Evolutionary conservation across 2,329 filamentous ascomycete species (phyloP).

Genomic region (Leptographium procerum): DNA sequence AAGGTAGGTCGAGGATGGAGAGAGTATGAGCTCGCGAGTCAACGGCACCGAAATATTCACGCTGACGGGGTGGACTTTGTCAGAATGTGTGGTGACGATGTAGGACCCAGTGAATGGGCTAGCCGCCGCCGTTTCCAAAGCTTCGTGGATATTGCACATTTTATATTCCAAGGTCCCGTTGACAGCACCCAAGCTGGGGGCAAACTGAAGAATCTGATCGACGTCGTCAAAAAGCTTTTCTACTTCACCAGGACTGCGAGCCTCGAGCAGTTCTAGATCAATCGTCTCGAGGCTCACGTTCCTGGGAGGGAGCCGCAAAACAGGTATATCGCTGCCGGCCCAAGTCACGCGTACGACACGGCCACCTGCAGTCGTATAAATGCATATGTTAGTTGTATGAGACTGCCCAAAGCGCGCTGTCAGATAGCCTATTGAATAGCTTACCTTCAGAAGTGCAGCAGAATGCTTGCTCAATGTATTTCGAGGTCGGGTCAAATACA

Average conservation of each 20-base stretch:
- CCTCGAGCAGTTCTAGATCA: constrained; percentile 11
- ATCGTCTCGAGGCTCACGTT: constrained; percentile 15
- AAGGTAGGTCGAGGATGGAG: constrained; percentile 32
- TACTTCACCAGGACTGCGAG: constrained; percentile 1
- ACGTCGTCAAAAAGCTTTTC: constrained; percentile 6
- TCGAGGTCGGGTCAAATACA: constrained; percentile 33
- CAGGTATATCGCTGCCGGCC: background rate
- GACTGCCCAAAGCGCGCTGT: too few relatives aligned
- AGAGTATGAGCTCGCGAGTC: background rate
- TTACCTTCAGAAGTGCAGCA: constrained; percentile 19
- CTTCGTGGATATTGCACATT: constrained; percentile 5
- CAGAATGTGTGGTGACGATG: background rate
- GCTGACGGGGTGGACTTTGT: background rate
- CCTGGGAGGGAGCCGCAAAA: background rate
- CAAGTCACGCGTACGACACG: constrained; percentile 9
- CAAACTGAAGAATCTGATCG: constrained; percentile 3
- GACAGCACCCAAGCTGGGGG: background rate
- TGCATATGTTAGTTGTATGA: background rate
- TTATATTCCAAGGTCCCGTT: background rate
- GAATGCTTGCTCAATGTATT: constrained; percentile 18
- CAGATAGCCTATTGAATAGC: background rate
- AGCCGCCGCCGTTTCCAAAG: background rate
- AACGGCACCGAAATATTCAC: constrained; percentile 3
- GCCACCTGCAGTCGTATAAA: constrained; percentile 1
- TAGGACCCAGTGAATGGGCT: background rate